Conservation (phyloP, 139 green algal genomes). For the Zygnema cylindricum region DNA sequence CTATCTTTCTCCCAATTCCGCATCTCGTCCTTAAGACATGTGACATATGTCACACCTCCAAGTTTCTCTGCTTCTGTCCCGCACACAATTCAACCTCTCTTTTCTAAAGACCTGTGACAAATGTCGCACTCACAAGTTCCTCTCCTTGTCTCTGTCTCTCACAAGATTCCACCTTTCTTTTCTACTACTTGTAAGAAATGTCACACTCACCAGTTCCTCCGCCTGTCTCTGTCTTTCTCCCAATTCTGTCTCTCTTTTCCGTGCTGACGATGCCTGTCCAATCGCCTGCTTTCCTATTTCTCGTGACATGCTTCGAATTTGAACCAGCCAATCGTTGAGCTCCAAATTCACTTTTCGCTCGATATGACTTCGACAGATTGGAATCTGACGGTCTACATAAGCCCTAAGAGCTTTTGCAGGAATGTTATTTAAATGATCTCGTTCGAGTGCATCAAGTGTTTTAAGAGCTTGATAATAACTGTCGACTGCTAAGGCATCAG, state of each 20-base stretch:
- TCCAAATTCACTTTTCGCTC: constrained; percentile 45
- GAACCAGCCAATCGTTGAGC: constrained; percentile 56
- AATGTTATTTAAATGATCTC: constrained; percentile 26
- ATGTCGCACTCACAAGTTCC: too few species aligned
- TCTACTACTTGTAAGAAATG: too few species aligned
- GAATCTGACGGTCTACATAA: constrained; percentile 36
- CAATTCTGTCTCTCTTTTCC: constrained; percentile 43
- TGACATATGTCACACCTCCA: too few species aligned
- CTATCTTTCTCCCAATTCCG: too few species aligned
- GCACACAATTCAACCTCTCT: too few species aligned
- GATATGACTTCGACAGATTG: constrained; percentile 25
- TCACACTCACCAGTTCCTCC: constrained; percentile 45
- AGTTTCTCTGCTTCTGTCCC: too few species aligned
- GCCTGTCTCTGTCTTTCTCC: constrained; percentile 42
- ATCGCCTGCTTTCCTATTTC: constrained; percentile 49
- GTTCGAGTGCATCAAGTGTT: constrained; percentile 46
- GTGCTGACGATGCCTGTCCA: constrained; percentile 19
- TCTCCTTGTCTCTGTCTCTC: too few species aligned
- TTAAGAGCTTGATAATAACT: constrained; percentile 48
- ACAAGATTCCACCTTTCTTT: too few species aligned
- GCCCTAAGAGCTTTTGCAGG: constrained; percentile 17
- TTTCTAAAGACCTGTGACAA: too few species aligned
- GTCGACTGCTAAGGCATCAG: constrained; percentile 30
- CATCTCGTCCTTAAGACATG: too few species aligned
- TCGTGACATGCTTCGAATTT: constrained; percentile 17